These are phyloP conservation scores for Cyberlindnera euphorbiiphila DNA, from an alignment of 805 yeast species.

Conservation along the genomic window DNA sequence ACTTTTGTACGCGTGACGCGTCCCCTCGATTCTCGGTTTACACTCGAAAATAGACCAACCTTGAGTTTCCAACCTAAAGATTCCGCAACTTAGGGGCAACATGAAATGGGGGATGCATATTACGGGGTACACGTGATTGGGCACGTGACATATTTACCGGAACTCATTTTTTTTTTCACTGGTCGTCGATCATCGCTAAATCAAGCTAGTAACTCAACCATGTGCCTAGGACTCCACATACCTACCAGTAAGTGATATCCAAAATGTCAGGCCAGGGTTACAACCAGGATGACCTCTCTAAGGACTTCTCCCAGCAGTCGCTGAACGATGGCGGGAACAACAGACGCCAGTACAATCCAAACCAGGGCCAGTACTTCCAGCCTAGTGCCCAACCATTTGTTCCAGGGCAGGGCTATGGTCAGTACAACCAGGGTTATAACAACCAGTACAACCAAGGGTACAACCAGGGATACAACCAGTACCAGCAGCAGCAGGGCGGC, in stretches of 20 bases:
- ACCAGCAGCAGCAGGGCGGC: slow-evolving; percentile 4
- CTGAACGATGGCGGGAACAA: slow-evolving; percentile 24
- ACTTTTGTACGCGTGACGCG: too few relatives aligned
- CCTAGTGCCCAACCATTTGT: slow-evolving; percentile 38
- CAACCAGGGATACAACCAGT: slow-evolving; percentile 8
- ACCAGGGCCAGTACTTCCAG: slow-evolving; percentile 45
- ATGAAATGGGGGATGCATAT: too few relatives aligned
- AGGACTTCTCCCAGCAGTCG: slow-evolving; percentile 31
- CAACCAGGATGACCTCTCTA: slow-evolving; percentile 29
- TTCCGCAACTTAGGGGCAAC: too few relatives aligned
- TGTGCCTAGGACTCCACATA: too few relatives aligned
- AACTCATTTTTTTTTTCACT: slow-evolving; percentile 2
- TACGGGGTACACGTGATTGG: slow-evolving; percentile 1
- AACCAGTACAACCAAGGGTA: slow-evolving; percentile 9
- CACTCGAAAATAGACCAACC: too few relatives aligned
- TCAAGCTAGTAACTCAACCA: too few relatives aligned
- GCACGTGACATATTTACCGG: neutral
- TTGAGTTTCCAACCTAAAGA: too few relatives aligned
- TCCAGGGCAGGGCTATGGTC: slow-evolving; percentile 37
- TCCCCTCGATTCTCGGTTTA: too few relatives aligned
- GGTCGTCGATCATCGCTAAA: too few relatives aligned
- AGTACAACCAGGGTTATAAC: slow-evolving; percentile 21
- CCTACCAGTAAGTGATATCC: too few relatives aligned
- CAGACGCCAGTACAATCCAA: slow-evolving; percentile 45
- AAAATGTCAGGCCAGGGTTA: slow-evolving; percentile 27